Percentiles rank a stretch among this genome's conserved stretches.
Evolutionary conservation across 2,329 filamentous ascomycete genomes (phyloP).

Genomic region (Botrytis medusae): DNA sequence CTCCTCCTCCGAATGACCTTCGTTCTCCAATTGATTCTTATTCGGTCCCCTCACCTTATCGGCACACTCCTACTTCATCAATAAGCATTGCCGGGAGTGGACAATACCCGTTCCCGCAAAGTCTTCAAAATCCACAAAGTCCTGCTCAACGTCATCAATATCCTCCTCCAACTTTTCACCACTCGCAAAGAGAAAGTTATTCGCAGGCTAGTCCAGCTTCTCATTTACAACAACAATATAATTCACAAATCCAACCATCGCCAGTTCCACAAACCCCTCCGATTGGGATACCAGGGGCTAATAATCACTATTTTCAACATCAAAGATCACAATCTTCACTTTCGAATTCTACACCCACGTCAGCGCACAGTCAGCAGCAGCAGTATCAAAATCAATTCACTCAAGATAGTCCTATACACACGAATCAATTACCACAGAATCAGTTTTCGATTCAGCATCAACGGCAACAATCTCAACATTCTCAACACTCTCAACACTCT

Average conservation of each 20-base stretch:
- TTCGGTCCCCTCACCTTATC: conserved; percentile 40
- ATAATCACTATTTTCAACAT: conserved; percentile 42
- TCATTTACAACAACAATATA: conserved; percentile 38
- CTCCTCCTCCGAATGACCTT: conserved; percentile 42
- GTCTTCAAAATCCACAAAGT: conserved; percentile 37
- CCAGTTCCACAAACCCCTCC: conserved; percentile 40
- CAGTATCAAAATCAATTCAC: conserved; percentile 45
- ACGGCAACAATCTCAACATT: conserved; percentile 35
- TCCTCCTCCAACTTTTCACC: conserved; percentile 31
- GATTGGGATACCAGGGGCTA: conserved; percentile 38
- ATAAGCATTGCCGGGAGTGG: conserved; percentile 26
- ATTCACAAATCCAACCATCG: conserved; percentile 34
- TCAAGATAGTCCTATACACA: conserved; percentile 52
- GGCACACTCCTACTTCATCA: conserved; percentile 38
- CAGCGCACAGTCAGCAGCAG: conserved; percentile 56
- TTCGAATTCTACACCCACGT: conserved; percentile 61
- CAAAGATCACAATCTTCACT: conserved; percentile 58
- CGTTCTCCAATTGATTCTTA: conserved; percentile 45
- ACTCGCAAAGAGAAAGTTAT: conserved; percentile 37
- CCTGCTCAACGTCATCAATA: conserved; percentile 40
- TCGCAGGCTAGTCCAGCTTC: conserved; percentile 32
- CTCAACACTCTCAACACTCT: conserved; percentile 36
- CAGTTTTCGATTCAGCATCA: conserved; percentile 37
- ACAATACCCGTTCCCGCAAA: conserved; percentile 39
- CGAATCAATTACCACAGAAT: conserved; percentile 30